Evolutionary conservation across 148 eudicot genomes (phyloP), one percentile per base, ranked within the genome.

Genomic region (Rhododendron henanense): DNA sequence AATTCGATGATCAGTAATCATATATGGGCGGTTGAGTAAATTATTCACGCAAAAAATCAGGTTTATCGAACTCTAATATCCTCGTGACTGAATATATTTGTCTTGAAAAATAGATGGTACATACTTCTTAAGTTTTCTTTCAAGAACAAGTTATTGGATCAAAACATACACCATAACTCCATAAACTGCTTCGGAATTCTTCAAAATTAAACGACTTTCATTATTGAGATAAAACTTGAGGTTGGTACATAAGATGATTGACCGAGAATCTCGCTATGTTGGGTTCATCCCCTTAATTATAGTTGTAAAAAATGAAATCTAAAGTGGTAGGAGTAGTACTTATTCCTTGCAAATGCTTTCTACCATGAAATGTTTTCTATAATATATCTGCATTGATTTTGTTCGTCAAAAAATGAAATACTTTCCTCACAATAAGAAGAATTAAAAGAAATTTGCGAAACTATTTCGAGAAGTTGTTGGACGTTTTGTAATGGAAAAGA

Each of bases 401-500:
- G n/a, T n/a, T n/a, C n/a, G n/a, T n/a, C n/a, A n/a, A n/a, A n/a
- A n/a, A n/a, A n/a, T n/a, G 28, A 23, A n/a, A 23, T 23, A 23
- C 28, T 63, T 23, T 63, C 10, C 28, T n/a, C 69, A 63, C 69
- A 63, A 13, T 51, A 21, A 23, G 23, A 1, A 7, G 69, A 21
- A 63, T 23, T 63, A 7, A 63, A 63, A 23, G 28, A n/a, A 23
- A 63, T 8, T 23, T 63, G 69, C 0, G 3, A 63, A 63, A 63
- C 11, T 21, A 63, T 21, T 21, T 6, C 28, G 28, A 63, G 5
- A 23, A 63, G 8, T 63, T 23, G 69, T 63, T 4, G 31, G 28
- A 23, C 25, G 69, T 7, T 63, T 23, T 6, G 67, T 69, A 57
- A 74, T 37, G 75, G 39, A 75, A 78, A 90, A 82, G 87, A 87